These are phyloP conservation scores for Candida sanyaensis DNA, from an alignment of 1,139 yeast species.

Conservation along the genomic window DNA sequence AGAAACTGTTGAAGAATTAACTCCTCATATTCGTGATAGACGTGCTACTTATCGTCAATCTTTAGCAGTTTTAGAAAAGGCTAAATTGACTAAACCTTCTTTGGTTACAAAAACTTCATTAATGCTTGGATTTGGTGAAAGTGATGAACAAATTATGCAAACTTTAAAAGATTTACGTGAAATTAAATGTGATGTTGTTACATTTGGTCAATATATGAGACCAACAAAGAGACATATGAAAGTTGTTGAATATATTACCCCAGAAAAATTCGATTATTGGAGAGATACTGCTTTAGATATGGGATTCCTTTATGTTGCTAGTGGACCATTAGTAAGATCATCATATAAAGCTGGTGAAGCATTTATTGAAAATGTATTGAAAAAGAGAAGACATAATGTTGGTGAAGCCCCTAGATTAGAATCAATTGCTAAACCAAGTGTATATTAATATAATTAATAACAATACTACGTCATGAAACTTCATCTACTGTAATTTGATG, in stretches of 20 bases:
- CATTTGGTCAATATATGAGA: slow-evolving; percentile 99
- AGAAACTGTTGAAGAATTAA: slow-evolving; percentile 93
- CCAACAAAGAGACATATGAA: slow-evolving; percentile 99
- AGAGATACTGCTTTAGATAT: slow-evolving; percentile 80
- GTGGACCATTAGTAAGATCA: slow-evolving; percentile 95
- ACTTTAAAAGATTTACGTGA: slow-evolving; percentile 76
- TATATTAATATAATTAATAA: not conserved
- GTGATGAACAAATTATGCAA: slow-evolving; percentile 81
- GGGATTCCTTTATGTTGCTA: slow-evolving; percentile 96
- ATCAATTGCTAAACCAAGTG: slow-evolving; percentile 23
- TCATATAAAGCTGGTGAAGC: slow-evolving; percentile 99
- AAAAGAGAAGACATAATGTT: slow-evolving; percentile 63
- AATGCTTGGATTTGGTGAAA: slow-evolving; percentile 97
- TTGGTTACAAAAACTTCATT: slow-evolving; percentile 90
- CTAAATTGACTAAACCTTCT: slow-evolving; percentile 74
- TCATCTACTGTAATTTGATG: no score
- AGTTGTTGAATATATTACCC: slow-evolving; percentile 94
- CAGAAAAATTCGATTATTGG: slow-evolving; percentile 95
- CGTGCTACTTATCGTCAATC: slow-evolving; percentile 95
- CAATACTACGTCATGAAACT: not conserved
- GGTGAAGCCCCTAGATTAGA: slow-evolving; percentile 45
- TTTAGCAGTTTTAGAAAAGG: slow-evolving; percentile 71
- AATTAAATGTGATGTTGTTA: slow-evolving; percentile 86
- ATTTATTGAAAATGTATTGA: slow-evolving; percentile 89
- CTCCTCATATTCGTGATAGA: slow-evolving; percentile 95